phyloP scores from a whole-genome alignment of 305 asterid genomes.

The Vinca major region DNA sequence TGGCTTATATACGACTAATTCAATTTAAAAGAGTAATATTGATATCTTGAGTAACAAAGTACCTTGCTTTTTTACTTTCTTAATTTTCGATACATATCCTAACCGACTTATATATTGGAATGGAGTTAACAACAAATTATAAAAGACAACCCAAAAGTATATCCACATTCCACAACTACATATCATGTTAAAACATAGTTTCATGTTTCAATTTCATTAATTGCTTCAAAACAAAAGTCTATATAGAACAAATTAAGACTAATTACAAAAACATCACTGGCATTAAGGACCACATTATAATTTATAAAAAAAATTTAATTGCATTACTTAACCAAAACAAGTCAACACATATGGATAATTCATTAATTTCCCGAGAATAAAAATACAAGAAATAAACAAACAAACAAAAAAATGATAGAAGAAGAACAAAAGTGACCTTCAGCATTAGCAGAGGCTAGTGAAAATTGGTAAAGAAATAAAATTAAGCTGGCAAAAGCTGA shows the following conservation, averaged over 20 bases:
- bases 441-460: constrained; percentile 12
- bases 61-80: too few relatives aligned
- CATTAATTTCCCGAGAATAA: not conserved
- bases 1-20: too few relatives aligned
- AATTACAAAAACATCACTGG: not conserved
- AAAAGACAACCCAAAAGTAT: not conserved
- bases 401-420: not conserved
- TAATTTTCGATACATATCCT: too few relatives aligned
- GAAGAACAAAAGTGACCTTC: constrained; percentile 4
- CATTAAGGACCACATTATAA: not conserved
- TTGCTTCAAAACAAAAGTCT: not conserved
- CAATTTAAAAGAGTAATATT: too few relatives aligned
- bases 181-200: not conserved
- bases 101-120: too few relatives aligned
- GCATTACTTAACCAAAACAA: not conserved
- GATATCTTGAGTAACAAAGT: too few relatives aligned
- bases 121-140: too few relatives aligned
- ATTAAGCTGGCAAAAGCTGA: constrained; percentile 6
- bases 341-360: constrained; percentile 12
- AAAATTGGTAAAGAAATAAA: constrained; percentile 6
- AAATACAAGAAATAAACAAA: not conserved
- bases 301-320: not conserved
- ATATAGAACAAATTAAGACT: not conserved
- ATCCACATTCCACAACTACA: not conserved
- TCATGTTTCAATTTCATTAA: not conserved